Evolutionary conservation across 768 basidiomycete genomes (phyloP), one percentile per base, ranked within the genome.

Genomic region (Hericium alpestre): DNA sequence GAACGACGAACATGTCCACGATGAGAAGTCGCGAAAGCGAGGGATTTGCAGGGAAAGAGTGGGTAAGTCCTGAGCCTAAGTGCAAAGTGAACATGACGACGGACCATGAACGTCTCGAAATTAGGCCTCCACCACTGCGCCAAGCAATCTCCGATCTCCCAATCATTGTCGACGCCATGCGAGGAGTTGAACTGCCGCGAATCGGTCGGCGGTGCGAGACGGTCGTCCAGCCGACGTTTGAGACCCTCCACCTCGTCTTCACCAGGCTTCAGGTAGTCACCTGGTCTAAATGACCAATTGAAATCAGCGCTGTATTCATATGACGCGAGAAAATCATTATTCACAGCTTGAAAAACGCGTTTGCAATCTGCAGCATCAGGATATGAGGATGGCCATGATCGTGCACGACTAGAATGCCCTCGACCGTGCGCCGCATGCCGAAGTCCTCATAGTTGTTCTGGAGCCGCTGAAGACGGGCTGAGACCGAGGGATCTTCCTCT

Each of bases 51-150:
- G 54, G n/a, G 38, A 7, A 22, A 27, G 25, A 18, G 22, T 15
- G 7, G 20, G 43, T 18, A 13, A 46, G n/a, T 7, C 32, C 32
- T 32, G 8, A 46, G 15, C 41, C 12, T 18, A n/a, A 46, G 10
- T 46, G 2, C 43, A 46, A 10, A 32, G 32, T 32, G 32, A 32
- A 32, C 32, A 10, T 32, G 32, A 32, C 2, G 12, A 78, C 87
- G 65, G 63, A 95, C 94, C 88, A 96, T 94, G 72, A 98, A 98
- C 0, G 93, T 94, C 74, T 99, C 96, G 64, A 96, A 99, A 67
- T 96, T 96, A 0, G 95, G 95, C 51, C 96, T 74, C 89, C 90
- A 99, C 94, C 95, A 99, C 68, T 94, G 93, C 0, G 92, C 92
- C n/a, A 98, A 76, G 64, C 92, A 93, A 63, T 98, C 94, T 1